Evolutionary conservation across 805 yeast species (phyloP), one percentile per base, ranked within the genome.

Genomic region (Cyberlindnera xishuangbannaensis): DNA sequence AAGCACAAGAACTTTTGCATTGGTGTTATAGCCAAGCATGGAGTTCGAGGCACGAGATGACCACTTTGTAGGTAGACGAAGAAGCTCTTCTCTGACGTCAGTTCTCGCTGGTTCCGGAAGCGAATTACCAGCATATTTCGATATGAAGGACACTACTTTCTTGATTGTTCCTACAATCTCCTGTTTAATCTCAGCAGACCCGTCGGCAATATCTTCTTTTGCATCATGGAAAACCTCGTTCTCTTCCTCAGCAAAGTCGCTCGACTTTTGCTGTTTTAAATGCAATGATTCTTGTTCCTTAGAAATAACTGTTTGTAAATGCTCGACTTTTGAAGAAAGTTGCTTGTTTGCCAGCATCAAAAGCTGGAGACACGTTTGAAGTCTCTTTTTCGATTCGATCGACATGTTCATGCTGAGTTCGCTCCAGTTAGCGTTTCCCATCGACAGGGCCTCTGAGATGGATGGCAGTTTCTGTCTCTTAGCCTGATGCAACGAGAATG

Each of bases 91-190:
- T 23, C 97, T 69, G 11, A 92, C 94, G 31, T 82, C 78, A 2
- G 81, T 65, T 43, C 95, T 73, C 7, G 87, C 86, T 4, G 84
- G 83, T 44, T 80, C 86, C 7, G 87, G 85, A 21, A 82, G 56
- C 3, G 86, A 74, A 39, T 68, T 74, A 0, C 88, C 86, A 1
- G 87, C 83, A 46, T 85, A 84, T 43, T 83, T 83, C 4, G 97
- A 84, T 9, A 92, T 83, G 24, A 90, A 75, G 25, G 78, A 75
- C 22, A 88, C 87, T 29, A 87, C 86, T 53, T 86, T 90, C 55
- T 85, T 84, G 17, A 92, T 88, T 0, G 97, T 92, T 1, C 83
- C 73, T 7, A 88, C 79, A 22, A 90, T 85, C 45, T 90, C 98
- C 44, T 78, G 73, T 43, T 84, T 82, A 22, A 88, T 69, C 28